Evolutionary conservation across 2,329 filamentous ascomycete species (phyloP), one percentile per base, ranked within the genome.

Genomic region (Neoascochyta sp.): DNA sequence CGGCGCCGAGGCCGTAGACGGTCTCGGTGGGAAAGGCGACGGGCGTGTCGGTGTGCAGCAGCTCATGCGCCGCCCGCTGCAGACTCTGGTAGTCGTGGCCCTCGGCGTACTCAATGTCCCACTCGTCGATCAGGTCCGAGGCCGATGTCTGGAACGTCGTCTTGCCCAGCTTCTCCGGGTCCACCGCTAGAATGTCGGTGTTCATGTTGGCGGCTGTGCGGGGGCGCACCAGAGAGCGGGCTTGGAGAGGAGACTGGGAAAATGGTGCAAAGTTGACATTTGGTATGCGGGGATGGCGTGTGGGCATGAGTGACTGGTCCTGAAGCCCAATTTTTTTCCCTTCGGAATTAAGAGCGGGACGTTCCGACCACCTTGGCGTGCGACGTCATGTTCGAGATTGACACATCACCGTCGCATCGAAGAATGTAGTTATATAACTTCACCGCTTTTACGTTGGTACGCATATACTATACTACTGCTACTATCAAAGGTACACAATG

Each of bases 11-110:
- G 0, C 92, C 92, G 60, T 98, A 98, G 1, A 98, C 92, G 0
- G 92, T 98, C 66, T 98, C 92, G 0, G 92, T 98, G 1, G 92
- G 92, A 58, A 98, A 98, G 1, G 86, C 92, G 26, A 98, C 87
- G 4, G 92, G 92, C 3, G 75, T 74, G 55, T 86, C 74, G 29
- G 74, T 80, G 11, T 71, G 70, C 29, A 70, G 75, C 19, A 95
- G 69, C 43, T 80, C 73, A 9, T 71, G 57, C 3, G 85, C 86
- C 1, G 86, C 86, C 32, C 78, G 67, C 35, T 69, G 65, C 20
- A 94, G 70, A 34, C 70, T 65, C 19, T 68, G 62, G 3, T 68
- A 65, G 45, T 76, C 74, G 3, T 57, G 39, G 3, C 66, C 71
- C 15, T 42, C 34, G 9, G 39, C 43, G 37, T 60, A 63, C 18